phyloP scores from a whole-genome alignment of 495 filamentous ascomycete species.

The Hyaloscypha hepaticicola region DNA sequence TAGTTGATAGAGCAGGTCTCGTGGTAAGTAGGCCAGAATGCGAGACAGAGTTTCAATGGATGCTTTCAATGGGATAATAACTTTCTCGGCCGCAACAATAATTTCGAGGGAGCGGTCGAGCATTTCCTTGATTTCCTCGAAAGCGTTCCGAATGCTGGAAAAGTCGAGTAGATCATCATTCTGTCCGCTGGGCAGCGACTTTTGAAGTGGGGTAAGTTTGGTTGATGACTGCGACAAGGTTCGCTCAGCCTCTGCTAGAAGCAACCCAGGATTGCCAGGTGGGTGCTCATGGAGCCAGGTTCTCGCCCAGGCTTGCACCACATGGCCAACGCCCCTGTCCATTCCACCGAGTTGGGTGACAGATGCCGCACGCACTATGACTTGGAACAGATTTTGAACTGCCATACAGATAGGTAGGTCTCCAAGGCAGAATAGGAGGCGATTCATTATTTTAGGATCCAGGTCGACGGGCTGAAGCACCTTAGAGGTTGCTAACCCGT shows the following conservation, averaged over 20 bases:
- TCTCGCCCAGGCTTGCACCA: neutral
- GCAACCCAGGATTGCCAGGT: neutral
- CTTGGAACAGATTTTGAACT: constrained; percentile 6
- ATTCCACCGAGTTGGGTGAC: constrained; percentile 12
- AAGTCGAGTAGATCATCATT: neutral
- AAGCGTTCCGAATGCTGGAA: neutral
- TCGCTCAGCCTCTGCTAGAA: constrained; percentile 7
- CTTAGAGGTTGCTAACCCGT: constrained; percentile 19
- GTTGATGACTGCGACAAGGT: neutral
- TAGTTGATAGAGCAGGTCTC: neutral
- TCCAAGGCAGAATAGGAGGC: constrained; percentile 10
- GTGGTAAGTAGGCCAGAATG: neutral
- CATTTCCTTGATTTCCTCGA: neutral
- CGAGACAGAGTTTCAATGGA: neutral
- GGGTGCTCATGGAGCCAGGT: neutral
- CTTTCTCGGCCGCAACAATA: neutral
- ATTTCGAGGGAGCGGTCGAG: neutral
- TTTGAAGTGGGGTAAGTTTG: neutral
- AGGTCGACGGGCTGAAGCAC: constrained; percentile 17
- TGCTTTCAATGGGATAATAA: neutral
- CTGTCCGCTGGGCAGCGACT: neutral
- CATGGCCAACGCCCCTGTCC: neutral
- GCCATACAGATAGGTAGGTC: constrained; percentile 2
- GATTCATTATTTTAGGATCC: constrained; percentile 14
- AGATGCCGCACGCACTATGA: constrained; percentile 18